phyloP scores from a whole-genome alignment of 495 filamentous ascomycete species.

The Neurospora tetrasperma region DNA sequence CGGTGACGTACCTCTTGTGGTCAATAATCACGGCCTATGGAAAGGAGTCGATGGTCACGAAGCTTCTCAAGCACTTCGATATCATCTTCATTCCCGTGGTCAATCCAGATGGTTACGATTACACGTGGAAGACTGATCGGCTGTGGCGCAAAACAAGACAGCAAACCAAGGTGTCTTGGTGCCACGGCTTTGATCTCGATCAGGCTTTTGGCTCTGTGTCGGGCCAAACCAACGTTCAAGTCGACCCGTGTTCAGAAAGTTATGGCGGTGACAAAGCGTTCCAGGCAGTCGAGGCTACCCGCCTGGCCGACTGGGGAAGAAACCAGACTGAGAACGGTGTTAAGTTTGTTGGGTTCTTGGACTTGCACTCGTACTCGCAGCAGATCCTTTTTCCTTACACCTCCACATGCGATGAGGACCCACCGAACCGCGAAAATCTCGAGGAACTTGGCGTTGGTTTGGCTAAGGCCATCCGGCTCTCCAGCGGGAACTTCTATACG shows the following conservation, averaged over 20 bases:
- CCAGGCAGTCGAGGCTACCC: slow-evolving; percentile 66
- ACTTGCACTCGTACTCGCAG: slow-evolving; percentile 93
- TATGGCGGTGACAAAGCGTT: slow-evolving; percentile 80
- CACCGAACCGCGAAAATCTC: slow-evolving; percentile 82
- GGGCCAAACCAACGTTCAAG: slow-evolving; percentile 54
- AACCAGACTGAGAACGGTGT: slow-evolving; percentile 69
- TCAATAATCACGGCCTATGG: slow-evolving; percentile 76
- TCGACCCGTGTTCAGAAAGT: slow-evolving; percentile 85
- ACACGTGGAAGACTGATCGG: slow-evolving; percentile 84
- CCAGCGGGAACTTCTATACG: slow-evolving; percentile 64
- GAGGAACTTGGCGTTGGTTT: slow-evolving; percentile 82
- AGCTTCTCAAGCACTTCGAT: slow-evolving; percentile 70
- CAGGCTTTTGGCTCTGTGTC: slow-evolving; percentile 78
- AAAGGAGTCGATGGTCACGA: slow-evolving; percentile 54
- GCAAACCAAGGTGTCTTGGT: slow-evolving; percentile 69
- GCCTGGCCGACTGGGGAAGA: slow-evolving; percentile 71
- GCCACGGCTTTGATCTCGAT: slow-evolving; percentile 81
- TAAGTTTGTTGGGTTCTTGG: slow-evolving; percentile 71
- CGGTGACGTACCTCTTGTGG: slow-evolving; percentile 85
- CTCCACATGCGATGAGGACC: slow-evolving; percentile 64
- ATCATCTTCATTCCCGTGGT: slow-evolving; percentile 79
- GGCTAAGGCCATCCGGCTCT: slow-evolving; percentile 77
- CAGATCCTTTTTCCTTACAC: slow-evolving; percentile 90
- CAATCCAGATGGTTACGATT: slow-evolving; percentile 91
- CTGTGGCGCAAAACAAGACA: slow-evolving; percentile 96